Evolutionary conservation across 2,329 filamentous ascomycete species (phyloP).

Genomic region (Cercospora brassicicola): DNA sequence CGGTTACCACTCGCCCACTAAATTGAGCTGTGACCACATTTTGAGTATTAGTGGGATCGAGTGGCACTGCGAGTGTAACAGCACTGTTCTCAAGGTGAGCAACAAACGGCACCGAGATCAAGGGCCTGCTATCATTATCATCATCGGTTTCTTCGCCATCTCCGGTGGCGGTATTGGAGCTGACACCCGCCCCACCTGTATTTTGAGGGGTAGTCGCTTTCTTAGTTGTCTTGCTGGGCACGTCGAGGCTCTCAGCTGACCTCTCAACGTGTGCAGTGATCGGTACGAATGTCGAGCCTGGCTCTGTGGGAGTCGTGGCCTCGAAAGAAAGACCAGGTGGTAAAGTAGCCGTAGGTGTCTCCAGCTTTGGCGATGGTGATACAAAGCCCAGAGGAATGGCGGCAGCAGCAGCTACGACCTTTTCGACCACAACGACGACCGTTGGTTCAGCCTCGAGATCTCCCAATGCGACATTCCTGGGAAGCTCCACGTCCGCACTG

Average conservation of each 20-base stretch:
- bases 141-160: background rate
- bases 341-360: constrained; percentile 31
- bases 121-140: background rate
- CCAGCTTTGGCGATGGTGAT: constrained; percentile 16
- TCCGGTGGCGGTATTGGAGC: background rate
- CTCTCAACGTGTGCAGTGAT: constrained; percentile 31
- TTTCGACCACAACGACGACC: constrained; percentile 46
- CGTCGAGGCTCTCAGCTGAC: constrained; percentile 25
- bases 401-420: constrained; percentile 38
- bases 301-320: constrained; percentile 20
- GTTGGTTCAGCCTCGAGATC: constrained; percentile 44
- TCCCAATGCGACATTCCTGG: constrained; percentile 34
- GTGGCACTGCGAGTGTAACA: constrained; percentile 25
- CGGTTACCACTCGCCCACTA: constrained; percentile 23
- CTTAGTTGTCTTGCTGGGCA: constrained; percentile 24
- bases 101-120: constrained; percentile 21
- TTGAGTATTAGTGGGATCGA: constrained; percentile 17
- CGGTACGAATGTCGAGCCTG: constrained; percentile 22
- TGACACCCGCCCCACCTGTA: background rate
- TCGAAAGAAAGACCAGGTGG: constrained; percentile 24
- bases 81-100: constrained; percentile 24
- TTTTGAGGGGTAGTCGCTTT: background rate
- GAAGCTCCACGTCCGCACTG: constrained; percentile 15
- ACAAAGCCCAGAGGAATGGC: constrained; percentile 20
- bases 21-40: constrained; percentile 27